phyloP scores from a whole-genome alignment of 805 yeast genomes.

The Gaillardinia entomophila region DNA sequence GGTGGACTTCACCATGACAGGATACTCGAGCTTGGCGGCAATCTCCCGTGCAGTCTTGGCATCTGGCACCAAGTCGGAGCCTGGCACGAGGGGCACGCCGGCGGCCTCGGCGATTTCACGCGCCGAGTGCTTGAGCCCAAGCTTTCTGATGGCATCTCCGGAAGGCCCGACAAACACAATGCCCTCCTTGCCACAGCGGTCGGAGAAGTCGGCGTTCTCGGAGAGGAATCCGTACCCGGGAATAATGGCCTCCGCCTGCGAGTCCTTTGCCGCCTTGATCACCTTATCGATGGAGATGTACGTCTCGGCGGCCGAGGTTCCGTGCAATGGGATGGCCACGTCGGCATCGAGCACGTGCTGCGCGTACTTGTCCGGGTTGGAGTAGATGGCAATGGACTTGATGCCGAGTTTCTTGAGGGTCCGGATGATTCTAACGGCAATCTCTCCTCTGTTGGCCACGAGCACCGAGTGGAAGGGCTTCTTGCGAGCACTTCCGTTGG shows the following conservation, averaged over 20 bases:
- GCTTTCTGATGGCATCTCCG: slow-evolving; percentile 84
- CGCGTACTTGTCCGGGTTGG: slow-evolving; percentile 86
- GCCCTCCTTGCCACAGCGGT: slow-evolving; percentile 75
- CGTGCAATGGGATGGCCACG: slow-evolving; percentile 71
- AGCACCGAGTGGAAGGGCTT: slow-evolving; percentile 79
- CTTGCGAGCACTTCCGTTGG: too few relatives aligned
- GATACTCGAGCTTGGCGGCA: slow-evolving; percentile 75
- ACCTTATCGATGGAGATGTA: slow-evolving; percentile 83
- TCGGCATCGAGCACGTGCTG: slow-evolving; percentile 85
- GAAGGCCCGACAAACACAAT: slow-evolving; percentile 95
- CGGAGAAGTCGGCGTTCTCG: slow-evolving; percentile 95
- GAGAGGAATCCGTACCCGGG: slow-evolving; percentile 97
- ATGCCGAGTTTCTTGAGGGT: slow-evolving; percentile 79
- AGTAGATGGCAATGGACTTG: slow-evolving; percentile 79
- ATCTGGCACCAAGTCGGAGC: slow-evolving; percentile 73
- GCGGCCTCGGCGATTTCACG: slow-evolving; percentile 88
- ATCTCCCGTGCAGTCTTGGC: slow-evolving; percentile 69
- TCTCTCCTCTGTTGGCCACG: slow-evolving; percentile 96
- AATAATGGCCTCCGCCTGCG: slow-evolving; percentile 90
- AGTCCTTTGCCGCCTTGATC: slow-evolving; percentile 73
- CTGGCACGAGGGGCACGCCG: slow-evolving; percentile 97
- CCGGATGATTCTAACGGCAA: slow-evolving; percentile 89
- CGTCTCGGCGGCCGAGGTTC: slow-evolving; percentile 84
- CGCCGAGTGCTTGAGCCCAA: slow-evolving; percentile 95
- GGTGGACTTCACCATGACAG: slow-evolving; percentile 94